Evolutionary conservation across 2,329 filamentous ascomycete genomes (phyloP).

Genomic region (Monilinia fructigena): DNA sequence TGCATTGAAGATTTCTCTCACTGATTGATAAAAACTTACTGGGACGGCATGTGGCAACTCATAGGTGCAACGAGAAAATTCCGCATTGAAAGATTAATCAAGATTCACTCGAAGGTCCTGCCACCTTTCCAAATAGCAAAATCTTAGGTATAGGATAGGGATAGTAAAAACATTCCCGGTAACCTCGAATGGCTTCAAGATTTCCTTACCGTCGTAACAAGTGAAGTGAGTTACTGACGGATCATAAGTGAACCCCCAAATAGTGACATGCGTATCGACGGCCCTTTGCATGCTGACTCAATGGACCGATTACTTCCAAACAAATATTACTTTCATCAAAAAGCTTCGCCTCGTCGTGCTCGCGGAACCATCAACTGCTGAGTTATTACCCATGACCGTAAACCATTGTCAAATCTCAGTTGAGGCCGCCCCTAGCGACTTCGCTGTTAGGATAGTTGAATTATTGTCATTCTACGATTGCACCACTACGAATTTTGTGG

Average conservation of each 20-base stretch:
- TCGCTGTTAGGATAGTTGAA: slow-evolving; percentile 2
- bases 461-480: neutral
- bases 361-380: neutral
- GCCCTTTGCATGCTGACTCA: neutral
- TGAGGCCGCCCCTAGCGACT: slow-evolving; percentile 13
- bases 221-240: neutral
- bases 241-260: neutral
- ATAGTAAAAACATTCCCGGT: too few species aligned
- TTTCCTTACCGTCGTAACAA: neutral
- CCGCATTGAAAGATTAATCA: neutral
- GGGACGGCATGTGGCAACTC: too few species aligned
- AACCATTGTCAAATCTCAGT: neutral
- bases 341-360: neutral
- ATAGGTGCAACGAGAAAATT: neutral
- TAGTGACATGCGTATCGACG: neutral
- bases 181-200: neutral
- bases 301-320: neutral
- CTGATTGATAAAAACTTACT: neutral
- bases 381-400: neutral
- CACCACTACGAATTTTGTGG: slow-evolving; percentile 14
- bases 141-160: neutral
- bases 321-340: neutral
- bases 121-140: neutral
- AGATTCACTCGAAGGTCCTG: neutral
- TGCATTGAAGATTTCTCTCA: neutral